Conservation (phyloP, 192 early-diverging fungal species). For the Funneliformis geosporum region DNA sequence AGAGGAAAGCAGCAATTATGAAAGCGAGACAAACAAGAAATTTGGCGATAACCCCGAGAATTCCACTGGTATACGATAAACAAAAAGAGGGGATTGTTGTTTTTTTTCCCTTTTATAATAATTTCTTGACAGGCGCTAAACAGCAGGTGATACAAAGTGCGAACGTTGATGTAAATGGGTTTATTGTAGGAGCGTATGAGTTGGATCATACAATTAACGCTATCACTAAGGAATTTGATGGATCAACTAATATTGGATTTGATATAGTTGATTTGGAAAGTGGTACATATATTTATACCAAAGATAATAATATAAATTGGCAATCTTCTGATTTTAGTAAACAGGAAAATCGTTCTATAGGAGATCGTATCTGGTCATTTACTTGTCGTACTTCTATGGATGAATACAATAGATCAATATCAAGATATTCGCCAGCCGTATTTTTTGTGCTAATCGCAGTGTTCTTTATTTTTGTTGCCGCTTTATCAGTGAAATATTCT, state of each 20-base stretch:
- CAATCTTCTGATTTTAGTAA: neutral
- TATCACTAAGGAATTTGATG: neutral
- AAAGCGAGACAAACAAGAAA: neutral
- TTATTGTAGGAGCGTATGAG: neutral
- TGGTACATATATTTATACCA: neutral
- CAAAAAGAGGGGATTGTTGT: neutral
- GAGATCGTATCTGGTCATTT: neutral
- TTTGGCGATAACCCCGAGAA: neutral
- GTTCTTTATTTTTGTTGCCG: neutral
- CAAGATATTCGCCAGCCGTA: neutral
- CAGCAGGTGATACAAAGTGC: neutral
- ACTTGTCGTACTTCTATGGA: neutral
- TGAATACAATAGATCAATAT: neutral
- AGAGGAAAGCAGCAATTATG: neutral
- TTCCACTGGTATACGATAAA: neutral
- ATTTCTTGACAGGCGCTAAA: neutral
- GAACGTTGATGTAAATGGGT: neutral
- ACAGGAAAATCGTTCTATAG: neutral
- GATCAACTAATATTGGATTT: neutral
- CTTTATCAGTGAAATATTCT: neutral
- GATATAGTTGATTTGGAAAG: neutral
- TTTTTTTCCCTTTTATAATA: neutral
- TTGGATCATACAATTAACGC: neutral
- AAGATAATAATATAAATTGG: neutral
- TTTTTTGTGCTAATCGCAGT: neutral